phyloP scores from a whole-genome alignment of 2,329 filamentous ascomycete genomes.

The Fusarium longipes region DNA sequence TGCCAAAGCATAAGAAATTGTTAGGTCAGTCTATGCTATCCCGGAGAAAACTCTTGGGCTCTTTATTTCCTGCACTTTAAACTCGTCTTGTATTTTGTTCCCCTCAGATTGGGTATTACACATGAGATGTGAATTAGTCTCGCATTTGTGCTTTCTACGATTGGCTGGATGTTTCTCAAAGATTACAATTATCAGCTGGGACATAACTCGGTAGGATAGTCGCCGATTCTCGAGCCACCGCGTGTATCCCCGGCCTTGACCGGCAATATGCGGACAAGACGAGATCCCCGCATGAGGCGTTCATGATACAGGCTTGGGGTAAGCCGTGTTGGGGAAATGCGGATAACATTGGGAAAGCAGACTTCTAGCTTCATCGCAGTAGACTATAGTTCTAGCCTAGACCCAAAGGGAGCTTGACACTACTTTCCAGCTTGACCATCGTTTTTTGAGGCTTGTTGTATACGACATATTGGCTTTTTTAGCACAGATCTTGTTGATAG shows the following conservation, averaged over 20 bases:
- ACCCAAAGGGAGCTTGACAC: not conserved
- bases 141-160: no score
- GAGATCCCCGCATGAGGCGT: slow-evolving; percentile 1
- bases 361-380: not conserved
- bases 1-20: no score
- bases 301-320: not conserved
- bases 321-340: slow-evolving; percentile 13
- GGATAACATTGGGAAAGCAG: not conserved
- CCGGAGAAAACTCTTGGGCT: no score
- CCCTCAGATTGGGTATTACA: no score
- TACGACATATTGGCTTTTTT: not conserved
- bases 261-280: not conserved
- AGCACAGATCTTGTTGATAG: not conserved
- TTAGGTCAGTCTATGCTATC: no score
- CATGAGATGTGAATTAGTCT: no score
- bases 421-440: not conserved
- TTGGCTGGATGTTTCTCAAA: no score
- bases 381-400: not conserved
- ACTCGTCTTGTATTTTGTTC: no score
- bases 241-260: not conserved
- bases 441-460: not conserved
- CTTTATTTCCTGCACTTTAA: no score
- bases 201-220: no score
- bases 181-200: no score
- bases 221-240: no score